These are phyloP conservation scores for Colletotrichum shisoi DNA, from an alignment of 2,329 filamentous ascomycete genomes.

Conservation along the genomic window DNA sequence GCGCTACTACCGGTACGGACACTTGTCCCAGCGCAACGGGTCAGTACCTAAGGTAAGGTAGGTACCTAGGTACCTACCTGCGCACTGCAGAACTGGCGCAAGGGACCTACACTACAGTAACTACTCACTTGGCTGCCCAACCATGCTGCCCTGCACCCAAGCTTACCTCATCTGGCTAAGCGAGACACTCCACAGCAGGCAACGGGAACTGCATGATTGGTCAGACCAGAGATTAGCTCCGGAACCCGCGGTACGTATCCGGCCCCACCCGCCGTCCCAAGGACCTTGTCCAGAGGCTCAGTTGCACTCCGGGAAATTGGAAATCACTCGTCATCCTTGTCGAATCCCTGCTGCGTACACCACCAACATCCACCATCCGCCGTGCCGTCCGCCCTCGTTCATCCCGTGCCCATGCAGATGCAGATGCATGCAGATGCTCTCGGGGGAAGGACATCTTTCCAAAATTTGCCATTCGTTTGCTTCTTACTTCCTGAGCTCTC, in stretches of 20 bases:
- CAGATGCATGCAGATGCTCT: neutral
- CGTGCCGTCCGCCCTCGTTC: neutral
- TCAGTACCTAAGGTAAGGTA: too few relatives aligned
- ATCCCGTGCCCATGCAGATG: too few relatives aligned
- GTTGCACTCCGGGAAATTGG: constrained; percentile 11
- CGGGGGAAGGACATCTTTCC: constrained; percentile 11
- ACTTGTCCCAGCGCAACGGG: too few relatives aligned
- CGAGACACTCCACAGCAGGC: neutral
- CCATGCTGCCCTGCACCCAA: too few relatives aligned
- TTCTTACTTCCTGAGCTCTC: neutral
- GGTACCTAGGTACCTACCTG: too few relatives aligned
- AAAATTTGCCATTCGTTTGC: constrained; percentile 3
- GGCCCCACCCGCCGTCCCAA: too few relatives aligned
- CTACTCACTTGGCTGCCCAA: too few relatives aligned
- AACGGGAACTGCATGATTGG: neutral
- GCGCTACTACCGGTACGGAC: too few relatives aligned
- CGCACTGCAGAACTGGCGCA: constrained; percentile 9
- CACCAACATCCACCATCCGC: too few relatives aligned
- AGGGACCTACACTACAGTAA: neutral
- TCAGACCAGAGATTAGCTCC: neutral
- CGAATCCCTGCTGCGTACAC: neutral
- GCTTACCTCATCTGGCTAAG: neutral
- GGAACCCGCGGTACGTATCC: neutral
- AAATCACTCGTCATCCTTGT: neutral
- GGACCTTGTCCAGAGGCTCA: neutral